Evolutionary conservation across 306 rosid species (phyloP), one percentile per base, ranked within the genome.

Genomic region (Amphicarpaea edgeworthii): DNA sequence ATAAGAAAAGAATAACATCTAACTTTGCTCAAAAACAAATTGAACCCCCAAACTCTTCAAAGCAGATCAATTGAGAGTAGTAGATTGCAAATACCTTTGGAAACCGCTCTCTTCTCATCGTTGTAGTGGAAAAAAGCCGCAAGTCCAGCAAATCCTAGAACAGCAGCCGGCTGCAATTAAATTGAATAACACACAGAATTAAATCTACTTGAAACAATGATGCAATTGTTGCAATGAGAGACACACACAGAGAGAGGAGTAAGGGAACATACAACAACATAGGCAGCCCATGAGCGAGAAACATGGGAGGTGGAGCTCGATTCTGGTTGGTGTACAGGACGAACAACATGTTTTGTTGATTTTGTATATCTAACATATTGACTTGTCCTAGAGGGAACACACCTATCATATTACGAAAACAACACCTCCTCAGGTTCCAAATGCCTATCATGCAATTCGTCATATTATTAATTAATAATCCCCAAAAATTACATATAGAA

Each of bases 41-140:
- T 37, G 8, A 28, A 80, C 75, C 30, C 30, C 32, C 53, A 23
- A 65, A 58, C 73, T 43, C 38, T 67, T 26, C 7, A 64, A 26
- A 32, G 28, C 19, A 28, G 55, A 70, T 54, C 28, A 68, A 15
- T 2, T 50, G 42, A 59, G 24, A 57, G 55, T 14, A 64, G 14
- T 11, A 37, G 24, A 60, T 28, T 14, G 32, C 8, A 42, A 41
- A 83, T 82, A 94, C 98, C 98, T 94, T 87, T 94, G 0, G 75
- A 75, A 84, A 88, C 85, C 34, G 87, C 91, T 82, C 98, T 86
- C 70, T 83, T 94, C 87, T 91, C 98, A 61, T 94, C 97, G 3
- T 94, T 94, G 70, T 83, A 88, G 79, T 85, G 93, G 43, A 90
- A 17, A 58, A 88, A 81, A 64, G 91, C 75, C 4, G 83, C 98